Conservation (phyloP, 768 basidiomycete genomes). For the Suillus ampliporus region DNA sequence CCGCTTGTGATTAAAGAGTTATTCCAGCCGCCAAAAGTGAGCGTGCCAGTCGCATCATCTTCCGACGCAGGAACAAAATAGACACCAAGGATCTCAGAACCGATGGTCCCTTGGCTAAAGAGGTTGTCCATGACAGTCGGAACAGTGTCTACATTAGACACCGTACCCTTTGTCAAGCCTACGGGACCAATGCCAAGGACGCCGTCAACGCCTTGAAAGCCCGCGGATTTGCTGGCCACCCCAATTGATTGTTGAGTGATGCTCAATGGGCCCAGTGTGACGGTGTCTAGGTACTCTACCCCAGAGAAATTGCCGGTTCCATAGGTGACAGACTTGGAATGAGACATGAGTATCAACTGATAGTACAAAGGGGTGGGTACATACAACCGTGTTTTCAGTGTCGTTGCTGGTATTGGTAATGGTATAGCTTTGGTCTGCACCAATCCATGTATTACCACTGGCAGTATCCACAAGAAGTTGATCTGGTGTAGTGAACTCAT, state of each 20-base stretch:
- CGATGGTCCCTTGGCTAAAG: conserved; percentile 33
- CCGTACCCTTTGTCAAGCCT: conserved; percentile 12
- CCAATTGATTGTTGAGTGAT: conserved; percentile 39
- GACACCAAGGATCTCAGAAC: conserved; percentile 30
- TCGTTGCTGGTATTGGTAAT: neutral
- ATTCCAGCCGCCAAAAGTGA: conserved; percentile 45
- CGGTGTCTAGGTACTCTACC: conserved; percentile 22
- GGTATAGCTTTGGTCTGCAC: conserved; percentile 17
- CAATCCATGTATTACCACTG: conserved; percentile 28
- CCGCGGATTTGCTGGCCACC: conserved; percentile 29
- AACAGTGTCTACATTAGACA: conserved; percentile 1
- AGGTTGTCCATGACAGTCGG: conserved; percentile 43
- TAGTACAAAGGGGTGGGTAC: neutral
- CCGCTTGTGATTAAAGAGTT: conserved; percentile 36
- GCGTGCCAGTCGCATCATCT: conserved; percentile 37
- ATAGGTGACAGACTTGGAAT: conserved; percentile 21
- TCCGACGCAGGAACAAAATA: conserved; percentile 38
- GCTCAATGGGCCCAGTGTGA: conserved; percentile 19
- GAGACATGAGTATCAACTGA: neutral
- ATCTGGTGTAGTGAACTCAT: conserved; percentile 15
- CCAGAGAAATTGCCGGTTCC: conserved; percentile 28
- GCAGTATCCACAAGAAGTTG: conserved; percentile 25
- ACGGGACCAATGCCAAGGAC: conserved; percentile 27
- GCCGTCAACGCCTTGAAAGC: conserved; percentile 40
- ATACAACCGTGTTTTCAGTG: conserved; percentile 14